These are phyloP conservation scores for Tulasnella sp. DNA, from an alignment of 768 basidiomycete species.

Conservation along the genomic window DNA sequence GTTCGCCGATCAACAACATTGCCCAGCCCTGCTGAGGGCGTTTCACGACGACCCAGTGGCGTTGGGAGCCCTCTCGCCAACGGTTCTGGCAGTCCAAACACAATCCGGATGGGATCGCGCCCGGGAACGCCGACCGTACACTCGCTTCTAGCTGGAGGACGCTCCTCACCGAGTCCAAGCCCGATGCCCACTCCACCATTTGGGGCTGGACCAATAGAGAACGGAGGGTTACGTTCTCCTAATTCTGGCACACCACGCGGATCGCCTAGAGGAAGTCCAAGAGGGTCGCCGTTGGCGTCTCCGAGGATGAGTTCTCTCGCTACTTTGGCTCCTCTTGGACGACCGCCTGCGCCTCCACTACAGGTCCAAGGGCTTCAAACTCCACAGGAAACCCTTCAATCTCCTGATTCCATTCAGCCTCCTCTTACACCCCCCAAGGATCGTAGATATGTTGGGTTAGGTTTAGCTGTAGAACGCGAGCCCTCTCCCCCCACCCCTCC, in stretches of 20 bases:
- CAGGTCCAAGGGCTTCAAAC: not conserved
- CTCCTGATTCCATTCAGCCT: not conserved
- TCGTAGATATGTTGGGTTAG: not conserved
- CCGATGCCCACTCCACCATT: not conserved
- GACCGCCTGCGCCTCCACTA: not conserved
- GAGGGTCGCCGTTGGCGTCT: not conserved
- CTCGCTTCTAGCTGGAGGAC: slow-evolving; percentile 14
- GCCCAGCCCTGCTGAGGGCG: not conserved
- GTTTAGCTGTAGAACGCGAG: not conserved
- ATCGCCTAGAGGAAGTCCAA: not conserved
- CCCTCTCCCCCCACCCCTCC: not conserved
- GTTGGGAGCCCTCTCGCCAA: slow-evolving; percentile 5
- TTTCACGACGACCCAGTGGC: not conserved
- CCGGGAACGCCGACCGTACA: slow-evolving; percentile 21
- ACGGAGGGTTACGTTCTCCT: not conserved
- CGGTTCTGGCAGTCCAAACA: not conserved
- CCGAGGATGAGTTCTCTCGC: not conserved
- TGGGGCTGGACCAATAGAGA: not conserved
- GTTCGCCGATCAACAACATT: slow-evolving; percentile 6
- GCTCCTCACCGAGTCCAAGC: not conserved
- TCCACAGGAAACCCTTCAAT: not conserved
- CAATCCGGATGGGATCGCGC: slow-evolving; percentile 2
- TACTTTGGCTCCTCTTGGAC: not conserved
- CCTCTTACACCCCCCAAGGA: not conserved
- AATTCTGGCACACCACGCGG: not conserved